Conservation (phyloP, 2,329 filamentous ascomycete species). For the Aureobasidium sp. region DNA sequence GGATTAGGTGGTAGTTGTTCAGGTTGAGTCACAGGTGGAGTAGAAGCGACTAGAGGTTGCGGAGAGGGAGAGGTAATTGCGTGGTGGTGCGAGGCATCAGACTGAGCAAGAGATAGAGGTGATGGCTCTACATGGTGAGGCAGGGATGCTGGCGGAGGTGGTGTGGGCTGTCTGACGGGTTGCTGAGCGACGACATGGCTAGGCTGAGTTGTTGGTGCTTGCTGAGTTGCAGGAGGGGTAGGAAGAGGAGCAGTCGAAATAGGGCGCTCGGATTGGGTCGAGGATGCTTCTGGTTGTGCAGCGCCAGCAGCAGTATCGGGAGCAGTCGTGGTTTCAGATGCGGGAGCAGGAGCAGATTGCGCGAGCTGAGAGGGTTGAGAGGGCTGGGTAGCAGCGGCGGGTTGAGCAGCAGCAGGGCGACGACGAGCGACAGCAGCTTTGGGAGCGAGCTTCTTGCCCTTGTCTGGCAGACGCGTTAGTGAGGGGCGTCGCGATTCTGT, state of each 20-base stretch:
- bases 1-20: background rate
- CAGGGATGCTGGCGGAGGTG: background rate
- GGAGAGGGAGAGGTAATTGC: background rate
- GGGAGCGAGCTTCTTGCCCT: conserved; percentile 39
- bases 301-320: background rate
- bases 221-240: conserved; percentile 3
- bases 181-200: background rate
- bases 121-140: conserved; percentile 6
- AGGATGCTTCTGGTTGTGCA: background rate
- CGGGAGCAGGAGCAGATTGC: background rate
- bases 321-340: background rate
- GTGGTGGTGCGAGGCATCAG: background rate
- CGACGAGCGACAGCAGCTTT: conserved; percentile 37
- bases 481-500: conserved; percentile 14
- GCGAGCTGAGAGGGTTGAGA: background rate
- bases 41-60: background rate
- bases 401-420: conserved; percentile 20
- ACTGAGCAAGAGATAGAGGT: conserved; percentile 1
- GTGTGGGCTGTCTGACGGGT: background rate
- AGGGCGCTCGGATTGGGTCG: background rate
- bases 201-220: background rate
- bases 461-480: conserved; percentile 22
- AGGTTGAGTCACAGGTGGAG: background rate
- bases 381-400: background rate
- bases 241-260: background rate